Conservation (phyloP, 192 early-diverging fungal species). For the Chytriomyces hyalinus region DNA sequence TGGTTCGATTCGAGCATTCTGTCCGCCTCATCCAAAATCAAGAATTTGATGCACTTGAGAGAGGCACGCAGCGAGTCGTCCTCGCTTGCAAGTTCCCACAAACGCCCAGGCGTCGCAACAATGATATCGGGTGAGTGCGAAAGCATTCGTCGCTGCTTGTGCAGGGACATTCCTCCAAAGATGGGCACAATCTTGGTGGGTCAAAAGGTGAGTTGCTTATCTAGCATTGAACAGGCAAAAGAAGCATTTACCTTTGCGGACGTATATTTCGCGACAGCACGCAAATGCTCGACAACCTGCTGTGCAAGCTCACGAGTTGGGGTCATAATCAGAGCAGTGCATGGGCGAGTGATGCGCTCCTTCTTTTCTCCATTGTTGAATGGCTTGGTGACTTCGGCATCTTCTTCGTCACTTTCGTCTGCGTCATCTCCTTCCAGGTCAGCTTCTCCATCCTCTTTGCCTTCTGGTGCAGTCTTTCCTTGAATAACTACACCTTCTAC, state of each 20-base stretch:
- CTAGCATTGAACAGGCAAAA: background rate
- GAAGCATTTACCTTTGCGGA: conserved; percentile 29
- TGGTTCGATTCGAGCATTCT: conserved; percentile 93
- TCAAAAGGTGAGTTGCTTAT: background rate
- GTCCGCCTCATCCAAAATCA: conserved; percentile 96
- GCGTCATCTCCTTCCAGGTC: conserved; percentile 46
- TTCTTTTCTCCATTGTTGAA: conserved; percentile 12
- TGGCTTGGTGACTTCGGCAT: conserved; percentile 13
- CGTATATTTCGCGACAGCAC: conserved; percentile 39
- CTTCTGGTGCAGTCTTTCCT: conserved; percentile 5
- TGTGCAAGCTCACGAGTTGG: conserved; percentile 96
- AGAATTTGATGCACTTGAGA: conserved; percentile 62
- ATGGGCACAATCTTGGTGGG: conserved; percentile 69
- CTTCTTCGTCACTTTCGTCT: conserved; percentile 35
- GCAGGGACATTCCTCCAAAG: conserved; percentile 93
- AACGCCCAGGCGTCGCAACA: conserved; percentile 93
- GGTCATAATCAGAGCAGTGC: conserved; percentile 78
- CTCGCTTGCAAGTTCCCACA: conserved; percentile 59
- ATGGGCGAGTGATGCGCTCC: conserved; percentile 22
- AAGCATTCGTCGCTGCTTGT: conserved; percentile 86
- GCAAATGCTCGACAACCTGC: conserved; percentile 88
- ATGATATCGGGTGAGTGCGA: conserved; percentile 77
- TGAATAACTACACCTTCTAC: conserved; percentile 11
- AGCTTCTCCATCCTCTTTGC: conserved; percentile 78
- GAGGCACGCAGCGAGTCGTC: conserved; percentile 74